These are phyloP conservation scores for Aureobasidium sp. DNA, from an alignment of 2,329 filamentous ascomycete species.

Conservation along the genomic window DNA sequence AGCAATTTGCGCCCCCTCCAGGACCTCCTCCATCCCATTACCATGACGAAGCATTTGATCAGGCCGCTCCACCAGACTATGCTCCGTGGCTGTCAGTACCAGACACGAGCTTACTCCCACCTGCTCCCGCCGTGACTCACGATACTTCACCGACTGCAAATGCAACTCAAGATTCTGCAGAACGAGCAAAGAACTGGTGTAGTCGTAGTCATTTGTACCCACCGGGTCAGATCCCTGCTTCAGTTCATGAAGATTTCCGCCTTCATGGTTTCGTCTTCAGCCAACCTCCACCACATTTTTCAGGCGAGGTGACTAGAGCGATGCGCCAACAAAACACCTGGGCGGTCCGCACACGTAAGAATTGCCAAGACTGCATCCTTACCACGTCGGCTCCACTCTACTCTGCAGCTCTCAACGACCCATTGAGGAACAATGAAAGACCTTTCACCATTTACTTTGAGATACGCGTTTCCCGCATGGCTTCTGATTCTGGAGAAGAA, in stretches of 20 bases:
- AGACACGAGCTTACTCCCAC: constrained; percentile 63
- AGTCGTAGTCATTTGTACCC: constrained; percentile 48
- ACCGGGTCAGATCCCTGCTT: constrained; percentile 35
- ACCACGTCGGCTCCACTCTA: constrained; percentile 64
- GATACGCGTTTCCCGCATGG: constrained; percentile 46
- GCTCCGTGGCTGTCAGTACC: constrained; percentile 69
- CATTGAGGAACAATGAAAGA: constrained; percentile 42
- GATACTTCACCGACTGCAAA: constrained; percentile 62
- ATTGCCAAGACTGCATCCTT: constrained; percentile 54
- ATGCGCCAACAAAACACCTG: constrained; percentile 31
- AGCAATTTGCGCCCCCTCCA: constrained; percentile 28
- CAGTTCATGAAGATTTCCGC: constrained; percentile 14
- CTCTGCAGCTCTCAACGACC: constrained; percentile 44
- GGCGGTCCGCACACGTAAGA: constrained; percentile 24
- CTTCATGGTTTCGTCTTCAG: constrained; percentile 35
- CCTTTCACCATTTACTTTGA: constrained; percentile 65
- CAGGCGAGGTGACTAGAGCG: constrained; percentile 28
- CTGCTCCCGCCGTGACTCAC: constrained; percentile 60
- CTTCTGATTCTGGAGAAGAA: constrained; percentile 26
- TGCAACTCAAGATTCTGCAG: constrained; percentile 55
- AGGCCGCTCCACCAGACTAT: constrained; percentile 44
- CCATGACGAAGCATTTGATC: not conserved
- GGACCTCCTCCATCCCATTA: constrained; percentile 28
- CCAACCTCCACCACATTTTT: constrained; percentile 39
- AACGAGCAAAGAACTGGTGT: constrained; percentile 61